Evolutionary conservation across 208 protist genomes (phyloP).

Genomic region (Acanthamoeba divionensis): DNA sequence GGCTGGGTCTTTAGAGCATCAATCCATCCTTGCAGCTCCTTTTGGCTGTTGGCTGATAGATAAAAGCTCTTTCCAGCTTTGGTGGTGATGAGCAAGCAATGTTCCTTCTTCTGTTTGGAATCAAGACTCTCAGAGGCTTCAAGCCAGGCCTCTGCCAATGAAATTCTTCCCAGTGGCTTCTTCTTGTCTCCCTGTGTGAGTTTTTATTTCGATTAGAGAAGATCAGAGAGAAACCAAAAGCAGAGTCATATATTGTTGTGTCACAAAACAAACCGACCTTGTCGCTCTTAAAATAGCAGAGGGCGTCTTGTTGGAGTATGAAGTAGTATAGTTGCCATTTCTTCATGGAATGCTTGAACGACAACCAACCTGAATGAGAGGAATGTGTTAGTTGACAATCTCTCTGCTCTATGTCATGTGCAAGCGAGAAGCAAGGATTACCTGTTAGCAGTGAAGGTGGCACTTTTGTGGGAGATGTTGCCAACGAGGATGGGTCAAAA

Average conservation of each 20-base stretch:
- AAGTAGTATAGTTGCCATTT: neutral
- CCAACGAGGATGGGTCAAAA: neutral
- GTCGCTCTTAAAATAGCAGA: neutral
- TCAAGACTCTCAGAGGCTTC: neutral
- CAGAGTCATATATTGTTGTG: neutral
- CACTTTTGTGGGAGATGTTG: neutral
- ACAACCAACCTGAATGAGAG: neutral
- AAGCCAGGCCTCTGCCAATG: neutral
- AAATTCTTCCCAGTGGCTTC: conserved; percentile 18
- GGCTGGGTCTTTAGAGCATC: too few relatives aligned
- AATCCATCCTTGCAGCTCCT: too few relatives aligned
- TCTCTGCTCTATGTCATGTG: neutral
- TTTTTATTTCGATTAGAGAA: neutral
- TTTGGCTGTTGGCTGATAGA: too few relatives aligned
- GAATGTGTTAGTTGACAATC: neutral
- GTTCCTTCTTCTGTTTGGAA: conserved; percentile 11
- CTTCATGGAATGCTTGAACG: neutral
- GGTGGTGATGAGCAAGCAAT: conserved; percentile 1
- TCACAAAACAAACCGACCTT: neutral
- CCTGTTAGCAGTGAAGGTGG: neutral
- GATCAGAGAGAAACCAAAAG: neutral
- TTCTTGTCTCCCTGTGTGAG: neutral
- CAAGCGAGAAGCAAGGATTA: neutral
- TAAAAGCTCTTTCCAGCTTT: neutral
- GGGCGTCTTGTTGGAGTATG: neutral